Base-by-base conservation (phyloP, 2,329 filamentous ascomycete species). In the Aspergillus costaricaensis region DNA sequence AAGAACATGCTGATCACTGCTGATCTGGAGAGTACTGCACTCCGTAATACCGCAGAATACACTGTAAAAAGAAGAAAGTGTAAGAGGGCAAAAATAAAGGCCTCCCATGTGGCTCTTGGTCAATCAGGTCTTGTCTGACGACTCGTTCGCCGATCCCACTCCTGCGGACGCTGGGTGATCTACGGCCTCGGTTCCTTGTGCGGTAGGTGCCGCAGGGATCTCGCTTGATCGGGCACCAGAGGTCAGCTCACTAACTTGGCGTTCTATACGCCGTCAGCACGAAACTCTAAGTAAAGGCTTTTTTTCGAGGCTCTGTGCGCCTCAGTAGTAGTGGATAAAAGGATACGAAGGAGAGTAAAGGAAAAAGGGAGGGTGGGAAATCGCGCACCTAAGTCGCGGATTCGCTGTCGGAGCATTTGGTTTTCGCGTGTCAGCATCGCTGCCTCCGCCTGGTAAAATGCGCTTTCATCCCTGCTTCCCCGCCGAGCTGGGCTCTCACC, bases 371-470 rank as follows among this genome's bases (percentile, higher is more conserved):
- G 14, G 21, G 23, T 23, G 14, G 41, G 21, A 62, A 59, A 56
- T 56, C 55, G 65, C 70, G 62, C 70, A 80, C 77, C 79, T 62
- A 82, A 67, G 60, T 82, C 80, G 38, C 79, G 74, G 54, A 82
- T 81, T 12, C 80, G 72, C 62, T 77, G 72, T 21, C 77, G 75
- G 39, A 82, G 70, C 72, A 82, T 80, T 61, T 80, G 78, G 56
- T 82, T 82, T 60, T 82, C 80, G 43, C 80, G 72, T 9, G 73
- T 75, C 30, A 82, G 66, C 64, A 74, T 80, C 27, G 77, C 73
- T 8, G 79, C 79, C 62, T 82, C 80, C 19, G 80, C 77, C 64
- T 82, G 80, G 61, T 80, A 81, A 62, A 75, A 82, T 15, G 79
- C 74, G 55, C 70, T 73, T 57, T 82, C 80, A 59, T 82, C 80